Conservation (phyloP, 768 basidiomycete species). For the Lentinula sp. region DNA sequence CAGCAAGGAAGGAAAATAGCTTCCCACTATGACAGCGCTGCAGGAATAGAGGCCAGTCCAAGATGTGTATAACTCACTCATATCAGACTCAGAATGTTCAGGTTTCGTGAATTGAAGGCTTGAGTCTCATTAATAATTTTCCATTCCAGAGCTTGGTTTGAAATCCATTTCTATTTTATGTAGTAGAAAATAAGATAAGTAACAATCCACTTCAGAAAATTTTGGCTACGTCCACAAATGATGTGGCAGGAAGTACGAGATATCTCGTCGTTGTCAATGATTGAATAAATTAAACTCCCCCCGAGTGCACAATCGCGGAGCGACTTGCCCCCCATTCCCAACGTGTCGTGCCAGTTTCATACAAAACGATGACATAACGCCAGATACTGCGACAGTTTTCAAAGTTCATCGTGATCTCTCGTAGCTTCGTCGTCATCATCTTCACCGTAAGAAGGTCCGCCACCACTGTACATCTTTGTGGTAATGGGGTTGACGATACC, state of each 20-base stretch:
- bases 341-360: not conserved
- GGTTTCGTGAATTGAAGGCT: no score
- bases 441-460: slow-evolving; percentile 26
- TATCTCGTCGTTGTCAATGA: not conserved
- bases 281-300: not conserved
- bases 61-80: no score
- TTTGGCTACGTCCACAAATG: not conserved
- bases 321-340: not conserved
- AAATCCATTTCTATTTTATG: not conserved
- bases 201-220: not conserved
- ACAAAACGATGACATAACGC: no score
- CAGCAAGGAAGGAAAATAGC: no score
- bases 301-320: not conserved
- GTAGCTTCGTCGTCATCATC: slow-evolving; percentile 33
- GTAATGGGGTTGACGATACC: slow-evolving; percentile 79
- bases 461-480: slow-evolving; percentile 64
- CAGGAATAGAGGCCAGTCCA: no score
- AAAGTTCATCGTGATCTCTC: slow-evolving; percentile 44
- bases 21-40: no score
- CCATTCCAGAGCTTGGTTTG: no score
- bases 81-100: no score
- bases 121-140: no score
- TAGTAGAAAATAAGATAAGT: not conserved
- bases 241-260: not conserved
- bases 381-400: slow-evolving; percentile 4